Conservation (phyloP, 805 yeast species). For the Candida broadrunensis region DNA sequence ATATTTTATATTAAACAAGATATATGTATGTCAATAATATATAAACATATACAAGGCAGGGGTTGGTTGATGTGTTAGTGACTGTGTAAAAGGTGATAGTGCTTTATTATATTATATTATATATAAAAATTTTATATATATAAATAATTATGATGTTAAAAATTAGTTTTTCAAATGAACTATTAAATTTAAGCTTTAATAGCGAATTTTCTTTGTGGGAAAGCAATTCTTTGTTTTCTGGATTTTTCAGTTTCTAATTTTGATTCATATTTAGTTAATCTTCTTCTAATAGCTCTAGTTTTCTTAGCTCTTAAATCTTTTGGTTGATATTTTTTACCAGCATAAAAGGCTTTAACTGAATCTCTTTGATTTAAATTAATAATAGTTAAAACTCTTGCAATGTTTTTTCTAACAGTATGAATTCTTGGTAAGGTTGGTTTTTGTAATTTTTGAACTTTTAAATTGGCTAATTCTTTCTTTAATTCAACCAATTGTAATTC, state of each 20-base stretch:
- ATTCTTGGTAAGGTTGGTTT: constrained; percentile 94
- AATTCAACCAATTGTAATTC: constrained; percentile 91
- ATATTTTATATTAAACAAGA: neutral
- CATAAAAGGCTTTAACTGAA: constrained; percentile 91
- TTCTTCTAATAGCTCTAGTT: constrained; percentile 99
- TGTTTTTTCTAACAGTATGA: constrained; percentile 95
- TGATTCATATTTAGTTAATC: constrained; percentile 85
- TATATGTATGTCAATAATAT: too few relatives aligned
- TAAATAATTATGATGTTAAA: too few relatives aligned
- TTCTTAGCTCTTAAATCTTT: constrained; percentile 99
- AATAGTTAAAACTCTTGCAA: constrained; percentile 96
- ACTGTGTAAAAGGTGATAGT: too few relatives aligned
- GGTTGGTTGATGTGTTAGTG: too few relatives aligned
- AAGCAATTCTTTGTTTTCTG: constrained; percentile 88
- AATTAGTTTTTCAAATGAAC: too few relatives aligned
- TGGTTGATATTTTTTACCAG: constrained; percentile 93
- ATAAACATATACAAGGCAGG: neutral
- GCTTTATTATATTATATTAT: too few relatives aligned
- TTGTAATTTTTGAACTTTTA: constrained; percentile 93
- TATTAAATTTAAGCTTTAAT: constrained; percentile 86
- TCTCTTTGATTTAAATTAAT: constrained; percentile 97
- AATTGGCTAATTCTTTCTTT: constrained; percentile 93
- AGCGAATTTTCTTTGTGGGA: constrained; percentile 98
- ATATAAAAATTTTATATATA: too few relatives aligned
- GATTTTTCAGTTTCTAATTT: constrained; percentile 80